Evolutionary conservation across 768 basidiomycete species (phyloP).

Genomic region (Mycena galericulata): DNA sequence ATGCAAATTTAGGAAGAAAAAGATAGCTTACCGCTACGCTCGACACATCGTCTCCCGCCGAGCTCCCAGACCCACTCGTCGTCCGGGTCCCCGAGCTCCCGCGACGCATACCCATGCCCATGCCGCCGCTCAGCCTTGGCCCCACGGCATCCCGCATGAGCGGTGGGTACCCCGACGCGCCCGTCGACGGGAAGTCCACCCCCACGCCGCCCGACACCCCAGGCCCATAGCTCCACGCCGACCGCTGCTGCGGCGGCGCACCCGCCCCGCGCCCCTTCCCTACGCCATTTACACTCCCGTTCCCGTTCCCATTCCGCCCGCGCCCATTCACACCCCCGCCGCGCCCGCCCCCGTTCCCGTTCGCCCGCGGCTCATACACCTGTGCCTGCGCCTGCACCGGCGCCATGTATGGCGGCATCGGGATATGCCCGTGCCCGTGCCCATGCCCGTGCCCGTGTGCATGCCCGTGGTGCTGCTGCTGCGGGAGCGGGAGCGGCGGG

Average conservation of each 20-base stretch:
- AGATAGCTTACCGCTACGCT: constrained; percentile 75
- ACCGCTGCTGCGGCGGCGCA: constrained; percentile 54
- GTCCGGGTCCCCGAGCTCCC: constrained; percentile 63
- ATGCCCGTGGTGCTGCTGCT: too few species aligned
- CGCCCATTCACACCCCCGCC: too few species aligned
- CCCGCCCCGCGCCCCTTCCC: constrained; percentile 36
- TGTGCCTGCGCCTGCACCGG: constrained; percentile 21
- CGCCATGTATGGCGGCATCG: constrained; percentile 32
- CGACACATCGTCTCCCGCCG: constrained; percentile 77
- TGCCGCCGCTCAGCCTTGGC: constrained; percentile 50
- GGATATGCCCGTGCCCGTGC: constrained; percentile 21
- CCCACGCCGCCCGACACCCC: constrained; percentile 50
- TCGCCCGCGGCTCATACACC: background rate
- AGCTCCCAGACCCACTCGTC: constrained; percentile 54
- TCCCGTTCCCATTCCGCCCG: constrained; percentile 6
- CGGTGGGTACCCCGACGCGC: constrained; percentile 2
- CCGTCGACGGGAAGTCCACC: constrained; percentile 30
- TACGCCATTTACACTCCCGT: constrained; percentile 34
- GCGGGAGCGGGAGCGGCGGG: constrained; percentile 16
- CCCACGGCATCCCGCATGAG: constrained; percentile 29
- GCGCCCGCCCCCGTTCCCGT: constrained; percentile 22
- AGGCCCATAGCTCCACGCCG: constrained; percentile 81
- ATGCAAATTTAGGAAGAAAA: background rate
- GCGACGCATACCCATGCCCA: constrained; percentile 67
- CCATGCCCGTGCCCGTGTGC: too few species aligned